Evolutionary conservation across 2,329 filamentous ascomycete species (phyloP).

Genomic region (Hypomyces rosellus): DNA sequence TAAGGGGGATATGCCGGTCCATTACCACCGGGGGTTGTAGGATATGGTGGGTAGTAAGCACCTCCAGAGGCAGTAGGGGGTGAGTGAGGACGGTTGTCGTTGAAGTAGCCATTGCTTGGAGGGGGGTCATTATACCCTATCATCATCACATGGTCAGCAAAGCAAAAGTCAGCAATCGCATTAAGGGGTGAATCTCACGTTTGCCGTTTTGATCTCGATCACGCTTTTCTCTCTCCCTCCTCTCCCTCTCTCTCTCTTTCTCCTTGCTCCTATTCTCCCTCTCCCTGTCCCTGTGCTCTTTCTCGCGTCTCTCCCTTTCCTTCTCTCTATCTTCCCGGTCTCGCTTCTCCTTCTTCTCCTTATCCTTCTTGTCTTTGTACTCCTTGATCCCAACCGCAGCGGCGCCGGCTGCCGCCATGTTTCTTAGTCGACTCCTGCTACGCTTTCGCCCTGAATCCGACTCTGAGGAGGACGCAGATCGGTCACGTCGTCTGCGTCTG

Average conservation of each 20-base stretch:
- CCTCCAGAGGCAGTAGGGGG: slow-evolving; percentile 48
- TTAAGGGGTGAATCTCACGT: slow-evolving; percentile 18
- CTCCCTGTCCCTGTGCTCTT: slow-evolving; percentile 36
- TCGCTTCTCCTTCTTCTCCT: slow-evolving; percentile 31
- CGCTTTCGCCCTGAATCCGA: slow-evolving; percentile 36
- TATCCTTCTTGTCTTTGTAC: slow-evolving; percentile 45
- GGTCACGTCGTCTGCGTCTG: slow-evolving; percentile 32
- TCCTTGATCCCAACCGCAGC: slow-evolving; percentile 59
- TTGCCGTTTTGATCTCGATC: slow-evolving; percentile 14
- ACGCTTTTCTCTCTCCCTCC: background rate
- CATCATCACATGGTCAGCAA: slow-evolving; percentile 7
- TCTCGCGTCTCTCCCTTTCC: slow-evolving; percentile 15
- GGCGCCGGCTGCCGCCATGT: slow-evolving; percentile 52
- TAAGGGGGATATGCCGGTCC: slow-evolving; percentile 19
- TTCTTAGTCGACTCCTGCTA: slow-evolving; percentile 48
- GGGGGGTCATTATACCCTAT: slow-evolving; percentile 5
- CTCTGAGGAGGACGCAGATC: slow-evolving; percentile 29
- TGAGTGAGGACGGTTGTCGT: slow-evolving; percentile 35
- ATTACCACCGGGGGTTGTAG: slow-evolving; percentile 23
- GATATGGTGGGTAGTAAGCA: slow-evolving; percentile 40
- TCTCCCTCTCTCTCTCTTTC: slow-evolving; percentile 22
- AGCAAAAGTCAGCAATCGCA: background rate
- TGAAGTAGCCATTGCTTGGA: slow-evolving; percentile 22
- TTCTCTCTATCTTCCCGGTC: slow-evolving; percentile 29
- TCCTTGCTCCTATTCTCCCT: slow-evolving; percentile 27